phyloP scores from a whole-genome alignment of 495 filamentous ascomycete genomes.

The Trichoderma gamsii region DNA sequence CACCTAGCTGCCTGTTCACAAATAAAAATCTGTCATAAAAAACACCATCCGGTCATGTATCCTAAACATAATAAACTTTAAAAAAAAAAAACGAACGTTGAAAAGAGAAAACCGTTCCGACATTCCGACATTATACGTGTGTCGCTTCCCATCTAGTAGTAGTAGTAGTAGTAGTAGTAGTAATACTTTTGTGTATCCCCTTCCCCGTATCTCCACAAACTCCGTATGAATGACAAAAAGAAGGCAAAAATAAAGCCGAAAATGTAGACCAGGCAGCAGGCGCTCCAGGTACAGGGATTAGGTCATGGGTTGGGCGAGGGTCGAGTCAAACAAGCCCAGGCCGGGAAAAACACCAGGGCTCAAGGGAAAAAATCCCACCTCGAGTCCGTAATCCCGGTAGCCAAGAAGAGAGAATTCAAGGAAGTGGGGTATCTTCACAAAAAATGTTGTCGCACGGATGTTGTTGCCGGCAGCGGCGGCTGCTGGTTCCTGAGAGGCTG shows the following conservation, averaged over 20 bases:
- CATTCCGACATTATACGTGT: constrained; percentile 2
- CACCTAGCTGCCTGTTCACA: not conserved
- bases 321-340: too few relatives aligned
- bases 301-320: not conserved
- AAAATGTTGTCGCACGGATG: not conserved
- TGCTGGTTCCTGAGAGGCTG: not conserved
- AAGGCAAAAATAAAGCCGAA: constrained; percentile 1
- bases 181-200: not conserved
- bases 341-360: not conserved
- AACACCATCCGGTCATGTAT: not conserved
- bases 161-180: not conserved
- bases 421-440: constrained; percentile 7
- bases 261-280: not conserved
- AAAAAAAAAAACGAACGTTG: not conserved
- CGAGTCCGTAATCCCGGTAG: constrained; percentile 5
- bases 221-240: not conserved
- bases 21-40: not conserved
- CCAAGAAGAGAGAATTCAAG: constrained; percentile 3
- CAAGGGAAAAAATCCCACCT: not conserved
- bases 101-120: not conserved
- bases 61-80: not conserved
- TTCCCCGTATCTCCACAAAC: not conserved
- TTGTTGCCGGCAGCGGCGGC: not conserved
- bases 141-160: not conserved
- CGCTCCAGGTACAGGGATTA: not conserved